Base-by-base conservation (phyloP, 495 filamentous ascomycete genomes). In the Acidomyces sp. region DNA sequence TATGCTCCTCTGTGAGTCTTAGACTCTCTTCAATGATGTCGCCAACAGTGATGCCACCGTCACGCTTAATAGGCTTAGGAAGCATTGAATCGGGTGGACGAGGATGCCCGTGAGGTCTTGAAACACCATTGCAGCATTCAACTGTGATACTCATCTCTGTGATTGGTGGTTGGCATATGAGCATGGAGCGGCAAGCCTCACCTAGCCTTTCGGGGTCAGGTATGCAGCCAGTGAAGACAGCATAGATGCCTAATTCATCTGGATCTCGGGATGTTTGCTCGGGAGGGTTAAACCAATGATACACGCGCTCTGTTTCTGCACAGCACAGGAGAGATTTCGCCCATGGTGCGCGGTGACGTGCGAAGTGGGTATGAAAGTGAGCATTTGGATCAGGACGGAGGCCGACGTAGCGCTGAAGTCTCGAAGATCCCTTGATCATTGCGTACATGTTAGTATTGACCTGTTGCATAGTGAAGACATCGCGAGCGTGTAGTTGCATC, bases 21-120 rank as follows among this genome's bases (percentile, higher is more conserved):
- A 6, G 5, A 10, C 6, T 5, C 20, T 16, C 34, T 4, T 37
- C 20, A 4, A 37, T 16, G 6, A 37, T 6, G 17, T 37, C 7
- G 13, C 34, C 34, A 5, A 37, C 34, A 16, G 34, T 37, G 34
- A 37, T 37, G 16, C 34, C 34, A 20, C 17, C 15, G 20, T 6
- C 34, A 5, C 11, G 17, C 4, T 9, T 6, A 5, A 23, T 10
- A 16, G 34, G 20, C n/a, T n/a, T n/a, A n/a, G n/a, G n/a, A n/a
- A n/a, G n/a, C n/a, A n/a, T n/a, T n/a, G n/a, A n/a, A n/a, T n/a
- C n/a, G n/a, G n/a, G n/a, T n/a, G n/a, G n/a, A n/a, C n/a, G n/a
- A n/a, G n/a, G n/a, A n/a, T n/a, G n/a, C n/a, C n/a, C n/a, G n/a
- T n/a, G n/a, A n/a, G n/a, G n/a, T n/a, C n/a, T n/a, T n/a, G n/a